Conservation (phyloP, 257 asterid genomes). For the Jaltomata sinuosa region DNA sequence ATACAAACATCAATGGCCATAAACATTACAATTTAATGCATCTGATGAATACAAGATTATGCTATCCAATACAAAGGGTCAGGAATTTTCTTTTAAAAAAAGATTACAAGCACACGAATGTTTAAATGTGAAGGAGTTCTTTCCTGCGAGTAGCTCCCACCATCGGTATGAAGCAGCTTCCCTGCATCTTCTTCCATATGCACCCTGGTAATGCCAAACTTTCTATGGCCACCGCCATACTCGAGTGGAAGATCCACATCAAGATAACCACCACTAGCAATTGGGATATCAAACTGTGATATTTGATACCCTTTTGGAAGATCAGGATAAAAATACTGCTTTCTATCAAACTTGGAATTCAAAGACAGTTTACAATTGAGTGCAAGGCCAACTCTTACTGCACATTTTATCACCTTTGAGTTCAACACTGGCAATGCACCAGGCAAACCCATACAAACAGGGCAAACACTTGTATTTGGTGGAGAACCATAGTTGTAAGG, state of each 20-base stretch:
- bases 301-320: conserved; percentile 98
- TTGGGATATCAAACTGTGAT: conserved; percentile 90
- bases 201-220: conserved; percentile 87
- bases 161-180: conserved; percentile 79
- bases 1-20: neutral
- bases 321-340: conserved; percentile 92
- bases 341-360: conserved; percentile 85
- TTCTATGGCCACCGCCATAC: conserved; percentile 92
- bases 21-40: neutral
- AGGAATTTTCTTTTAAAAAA: too few relatives aligned
- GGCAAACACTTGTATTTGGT: conserved; percentile 84
- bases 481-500: conserved; percentile 60
- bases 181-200: conserved; percentile 99
- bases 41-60: neutral
- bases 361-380: conserved; percentile 66
- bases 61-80: neutral
- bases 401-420: conserved; percentile 80
- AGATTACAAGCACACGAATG: neutral
- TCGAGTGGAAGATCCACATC: conserved; percentile 94
- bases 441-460: conserved; percentile 93
- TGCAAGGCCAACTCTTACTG: conserved; percentile 79
- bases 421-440: conserved; percentile 94
- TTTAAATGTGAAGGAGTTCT: neutral
- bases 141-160: conserved; percentile 72
- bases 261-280: conserved; percentile 63